phyloP scores from a whole-genome alignment of 768 basidiomycete genomes.

The Auricularia heimuer region DNA sequence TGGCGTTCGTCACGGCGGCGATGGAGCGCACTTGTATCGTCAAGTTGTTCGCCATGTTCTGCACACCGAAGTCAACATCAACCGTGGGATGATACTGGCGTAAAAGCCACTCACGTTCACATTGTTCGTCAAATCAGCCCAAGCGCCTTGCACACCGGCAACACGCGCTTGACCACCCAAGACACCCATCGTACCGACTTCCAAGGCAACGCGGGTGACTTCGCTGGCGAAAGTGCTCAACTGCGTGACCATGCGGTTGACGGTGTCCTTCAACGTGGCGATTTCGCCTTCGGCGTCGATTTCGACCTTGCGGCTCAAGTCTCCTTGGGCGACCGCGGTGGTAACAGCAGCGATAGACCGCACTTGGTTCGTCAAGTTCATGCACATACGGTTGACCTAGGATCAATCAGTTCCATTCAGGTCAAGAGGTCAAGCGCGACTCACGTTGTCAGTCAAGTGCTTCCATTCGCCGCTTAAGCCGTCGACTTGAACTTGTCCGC shows the following conservation, averaged over 20 bases:
- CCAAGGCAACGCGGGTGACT: slow-evolving; percentile 72
- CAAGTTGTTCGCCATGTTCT: slow-evolving; percentile 84
- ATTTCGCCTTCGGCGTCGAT: slow-evolving; percentile 36
- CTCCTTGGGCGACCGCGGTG: slow-evolving; percentile 83
- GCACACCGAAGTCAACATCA: background rate
- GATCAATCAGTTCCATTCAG: background rate
- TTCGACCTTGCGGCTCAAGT: slow-evolving; percentile 36
- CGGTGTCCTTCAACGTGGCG: slow-evolving; percentile 30
- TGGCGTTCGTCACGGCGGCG: slow-evolving; percentile 51
- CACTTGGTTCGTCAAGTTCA: slow-evolving; percentile 19
- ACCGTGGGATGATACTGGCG: too few relatives aligned
- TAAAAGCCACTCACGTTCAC: slow-evolving; percentile 58
- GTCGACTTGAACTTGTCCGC: slow-evolving; percentile 83
- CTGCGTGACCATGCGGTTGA: slow-evolving; percentile 48
- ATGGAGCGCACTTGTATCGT: slow-evolving; percentile 87
- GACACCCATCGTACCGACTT: slow-evolving; percentile 86
- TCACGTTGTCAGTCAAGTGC: slow-evolving; percentile 76
- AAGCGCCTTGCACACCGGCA: slow-evolving; percentile 86
- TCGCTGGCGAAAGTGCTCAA: slow-evolving; percentile 42
- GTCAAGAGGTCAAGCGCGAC: background rate
- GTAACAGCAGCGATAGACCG: slow-evolving; percentile 22
- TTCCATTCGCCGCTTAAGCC: slow-evolving; percentile 95
- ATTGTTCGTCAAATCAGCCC: slow-evolving; percentile 81
- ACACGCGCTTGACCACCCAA: slow-evolving; percentile 87
- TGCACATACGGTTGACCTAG: slow-evolving; percentile 3